phyloP scores from a whole-genome alignment of 768 basidiomycete species.

The Suillus bovinus region DNA sequence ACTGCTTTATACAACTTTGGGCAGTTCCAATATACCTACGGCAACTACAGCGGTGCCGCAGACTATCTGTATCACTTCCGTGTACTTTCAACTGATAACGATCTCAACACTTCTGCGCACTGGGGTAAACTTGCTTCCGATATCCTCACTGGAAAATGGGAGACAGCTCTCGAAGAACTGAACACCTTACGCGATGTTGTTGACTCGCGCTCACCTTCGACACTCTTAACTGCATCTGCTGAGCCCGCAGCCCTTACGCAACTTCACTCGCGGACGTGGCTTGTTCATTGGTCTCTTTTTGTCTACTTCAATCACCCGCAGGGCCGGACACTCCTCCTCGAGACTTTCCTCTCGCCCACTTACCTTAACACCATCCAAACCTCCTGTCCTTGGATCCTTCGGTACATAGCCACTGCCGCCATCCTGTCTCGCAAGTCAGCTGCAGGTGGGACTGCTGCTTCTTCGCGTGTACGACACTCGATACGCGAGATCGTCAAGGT shows the following conservation, averaged over 20 bases:
- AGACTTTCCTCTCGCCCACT: conserved; percentile 93
- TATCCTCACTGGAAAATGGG: conserved; percentile 94
- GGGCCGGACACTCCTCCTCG: conserved; percentile 88
- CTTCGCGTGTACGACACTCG: conserved; percentile 81
- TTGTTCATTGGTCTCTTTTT: conserved; percentile 97
- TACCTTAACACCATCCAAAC: conserved; percentile 99
- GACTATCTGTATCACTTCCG: conserved; percentile 99
- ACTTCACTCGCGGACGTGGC: conserved; percentile 93
- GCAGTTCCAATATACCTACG: conserved; percentile 98
- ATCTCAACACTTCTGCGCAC: conserved; percentile 93
- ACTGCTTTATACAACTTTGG: conserved; percentile 96
- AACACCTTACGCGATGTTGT: conserved; percentile 93
- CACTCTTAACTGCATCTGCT: conserved; percentile 43
- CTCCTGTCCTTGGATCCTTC: conserved; percentile 89
- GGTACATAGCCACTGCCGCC: conserved; percentile 92
- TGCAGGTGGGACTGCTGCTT: conserved; percentile 45
- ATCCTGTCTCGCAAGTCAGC: conserved; percentile 85
- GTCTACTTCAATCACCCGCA: conserved; percentile 97
- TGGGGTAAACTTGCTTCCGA: conserved; percentile 99
- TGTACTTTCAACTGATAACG: conserved; percentile 89
- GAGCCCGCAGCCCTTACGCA: conserved; percentile 79
- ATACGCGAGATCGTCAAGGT: conserved; percentile 92
- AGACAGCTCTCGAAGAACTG: conserved; percentile 91
- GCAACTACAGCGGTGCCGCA: conserved; percentile 94
- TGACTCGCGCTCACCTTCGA: conserved; percentile 70